Evolutionary conservation across 139 green algal genomes (phyloP), one percentile per base, ranked within the genome.

Genomic region (Eudorina sp.): DNA sequence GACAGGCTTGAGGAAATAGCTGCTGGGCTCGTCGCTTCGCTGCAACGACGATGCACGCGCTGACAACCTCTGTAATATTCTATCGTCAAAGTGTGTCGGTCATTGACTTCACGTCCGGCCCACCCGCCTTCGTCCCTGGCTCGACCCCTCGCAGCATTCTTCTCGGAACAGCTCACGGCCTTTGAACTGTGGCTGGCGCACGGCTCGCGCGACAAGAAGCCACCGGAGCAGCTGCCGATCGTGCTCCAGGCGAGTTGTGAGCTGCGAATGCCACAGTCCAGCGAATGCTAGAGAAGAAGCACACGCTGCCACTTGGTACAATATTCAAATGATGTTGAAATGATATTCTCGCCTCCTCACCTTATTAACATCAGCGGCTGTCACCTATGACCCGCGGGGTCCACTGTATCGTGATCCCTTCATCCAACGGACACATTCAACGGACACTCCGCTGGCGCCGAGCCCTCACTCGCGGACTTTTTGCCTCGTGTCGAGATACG

Each of bases 171-270:
- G 96, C 96, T 99, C 25, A 99, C 97, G 14, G 97, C 98, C 3
- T 99, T 99, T 93, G 97, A 99, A 90, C 94, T 99, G 75, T 99
- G 98, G 98, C 95, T 99, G 68, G 89, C 96, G 53, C 94, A 98
- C 81, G 98, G 97, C 68, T 92, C 81, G 14, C 64, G 89, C 4
- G 92, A 97, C 76, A 98, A 98, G 93, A 89, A 92, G 88, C 97
- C 98, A 18, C 98, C 98, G 2, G 97, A 99, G 93, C 98, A 99
- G 95, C 96, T 99, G 88, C 98, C 98, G 46, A 99, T 99, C 41
- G 98, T 99, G 84, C 94, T 99, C 77, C 97, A 99, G 94, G 95
- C 93, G 58, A 27, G 76, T 38, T 29, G n/a, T n/a, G n/a, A n/a
- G n/a, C n/a, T n/a, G n/a, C n/a, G n/a, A n/a, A n/a, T n/a, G n/a